phyloP scores from a whole-genome alignment of 352 stramenopile species.

The Phytophthora kernoviae region DNA sequence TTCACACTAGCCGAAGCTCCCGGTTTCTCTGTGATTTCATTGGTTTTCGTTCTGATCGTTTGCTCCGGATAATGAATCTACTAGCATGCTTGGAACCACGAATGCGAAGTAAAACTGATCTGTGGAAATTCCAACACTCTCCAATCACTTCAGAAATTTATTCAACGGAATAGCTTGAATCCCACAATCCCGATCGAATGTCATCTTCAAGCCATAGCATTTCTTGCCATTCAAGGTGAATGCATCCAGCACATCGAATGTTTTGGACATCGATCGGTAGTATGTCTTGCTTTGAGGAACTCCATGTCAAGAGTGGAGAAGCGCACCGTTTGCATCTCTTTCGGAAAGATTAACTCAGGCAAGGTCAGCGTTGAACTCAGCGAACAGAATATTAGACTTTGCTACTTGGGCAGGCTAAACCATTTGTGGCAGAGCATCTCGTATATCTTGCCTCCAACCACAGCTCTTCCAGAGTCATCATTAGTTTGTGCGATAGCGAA shows the following conservation, averaged over 20 bases:
- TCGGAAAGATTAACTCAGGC: background rate
- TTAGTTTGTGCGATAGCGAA: conserved; percentile 14
- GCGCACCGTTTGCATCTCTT: background rate
- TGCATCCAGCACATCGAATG: conserved; percentile 12
- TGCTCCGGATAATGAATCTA: background rate
- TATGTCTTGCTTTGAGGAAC: background rate
- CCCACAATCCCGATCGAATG: background rate
- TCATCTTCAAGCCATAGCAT: conserved; percentile 10
- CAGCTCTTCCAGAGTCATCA: conserved; percentile 18
- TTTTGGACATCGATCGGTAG: conserved; percentile 1
- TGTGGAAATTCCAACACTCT: background rate
- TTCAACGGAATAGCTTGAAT: conserved; percentile 8
- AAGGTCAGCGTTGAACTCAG: background rate
- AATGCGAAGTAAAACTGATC: conserved; percentile 18
- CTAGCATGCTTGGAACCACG: conserved; percentile 7
- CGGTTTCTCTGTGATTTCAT: background rate
- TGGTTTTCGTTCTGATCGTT: conserved; percentile 6
- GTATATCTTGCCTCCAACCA: conserved; percentile 15
- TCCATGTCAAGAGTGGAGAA: background rate
- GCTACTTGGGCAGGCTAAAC: conserved; percentile 2
- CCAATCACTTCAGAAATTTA: conserved; percentile 5
- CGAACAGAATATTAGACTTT: background rate
- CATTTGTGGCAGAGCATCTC: conserved; percentile 23
- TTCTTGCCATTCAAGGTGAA: conserved; percentile 1
- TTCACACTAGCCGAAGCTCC: background rate